Evolutionary conservation across 345 rosid species (phyloP).

Genomic region (Draba incana): DNA sequence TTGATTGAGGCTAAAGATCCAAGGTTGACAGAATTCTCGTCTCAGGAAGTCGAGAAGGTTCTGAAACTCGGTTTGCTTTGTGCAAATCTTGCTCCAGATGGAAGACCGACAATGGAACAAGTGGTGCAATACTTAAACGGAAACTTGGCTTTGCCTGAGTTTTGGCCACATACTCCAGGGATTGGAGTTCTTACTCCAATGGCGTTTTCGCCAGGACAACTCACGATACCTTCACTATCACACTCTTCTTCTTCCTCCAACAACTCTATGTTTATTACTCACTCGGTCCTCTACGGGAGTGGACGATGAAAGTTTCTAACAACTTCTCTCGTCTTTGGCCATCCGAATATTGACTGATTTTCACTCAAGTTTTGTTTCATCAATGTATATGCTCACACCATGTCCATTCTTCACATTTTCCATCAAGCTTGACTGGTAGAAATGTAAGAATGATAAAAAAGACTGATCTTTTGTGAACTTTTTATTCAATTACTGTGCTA

Average conservation of each 20-base stretch:
- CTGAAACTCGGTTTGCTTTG: constrained; percentile 55
- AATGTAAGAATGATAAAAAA: background rate
- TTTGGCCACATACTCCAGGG: constrained; percentile 38
- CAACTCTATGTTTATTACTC: constrained; percentile 42
- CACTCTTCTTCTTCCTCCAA: constrained; percentile 25
- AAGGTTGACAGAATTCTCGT: constrained; percentile 38
- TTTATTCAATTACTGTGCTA: constrained; percentile 1
- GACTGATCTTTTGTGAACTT: background rate
- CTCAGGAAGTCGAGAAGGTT: constrained; percentile 51
- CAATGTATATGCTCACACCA: background rate
- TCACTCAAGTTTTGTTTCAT: constrained; percentile 1
- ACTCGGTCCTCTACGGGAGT: constrained; percentile 38
- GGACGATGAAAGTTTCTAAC: constrained; percentile 40
- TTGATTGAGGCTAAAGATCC: constrained; percentile 47
- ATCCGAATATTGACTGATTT: background rate
- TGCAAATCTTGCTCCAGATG: constrained; percentile 42
- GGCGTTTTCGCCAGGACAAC: constrained; percentile 12
- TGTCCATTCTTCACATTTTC: constrained; percentile 25
- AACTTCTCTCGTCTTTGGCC: constrained; percentile 6
- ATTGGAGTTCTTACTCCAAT: constrained; percentile 39
- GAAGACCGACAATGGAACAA: constrained; percentile 52
- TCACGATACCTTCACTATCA: constrained; percentile 32
- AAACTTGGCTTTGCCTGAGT: constrained; percentile 37
- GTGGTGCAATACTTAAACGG: constrained; percentile 47
- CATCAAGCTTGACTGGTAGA: constrained; percentile 16